A percentile compares a stretch with the other conserved stretches of the same genome.
Evolutionary conservation across 2,329 filamentous ascomycete genomes (phyloP).

Genomic region (Fusarium luffae): DNA sequence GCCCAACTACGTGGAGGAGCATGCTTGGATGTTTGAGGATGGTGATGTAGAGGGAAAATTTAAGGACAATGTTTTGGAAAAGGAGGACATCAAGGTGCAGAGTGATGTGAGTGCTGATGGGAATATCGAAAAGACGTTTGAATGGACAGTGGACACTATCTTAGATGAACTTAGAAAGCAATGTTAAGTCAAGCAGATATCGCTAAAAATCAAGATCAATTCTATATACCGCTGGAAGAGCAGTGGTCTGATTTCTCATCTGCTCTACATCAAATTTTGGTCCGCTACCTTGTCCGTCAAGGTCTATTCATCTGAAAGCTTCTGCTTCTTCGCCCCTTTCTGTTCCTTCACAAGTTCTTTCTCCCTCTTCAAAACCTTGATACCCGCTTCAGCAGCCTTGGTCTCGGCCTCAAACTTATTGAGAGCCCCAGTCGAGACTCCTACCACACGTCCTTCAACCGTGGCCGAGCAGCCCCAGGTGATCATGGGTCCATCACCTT

Average conservation of each 20-base stretch:
- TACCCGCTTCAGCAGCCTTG: conserved; percentile 65
- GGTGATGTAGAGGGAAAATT: conserved; percentile 73
- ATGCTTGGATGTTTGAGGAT: conserved; percentile 80
- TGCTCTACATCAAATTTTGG: neutral
- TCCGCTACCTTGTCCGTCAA: neutral
- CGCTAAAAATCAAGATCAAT: neutral
- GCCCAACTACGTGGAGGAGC: conserved; percentile 89
- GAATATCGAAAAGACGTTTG: conserved; percentile 70
- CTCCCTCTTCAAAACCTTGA: conserved; percentile 50
- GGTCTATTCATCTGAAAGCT: neutral
- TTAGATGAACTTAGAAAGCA: conserved; percentile 59
- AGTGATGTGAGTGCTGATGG: conserved; percentile 59
- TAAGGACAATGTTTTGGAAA: conserved; percentile 57
- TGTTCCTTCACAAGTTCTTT: neutral
- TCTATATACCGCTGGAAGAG: neutral
- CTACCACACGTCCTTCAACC: conserved; percentile 60
- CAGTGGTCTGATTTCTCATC: neutral
- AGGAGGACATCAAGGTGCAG: conserved; percentile 62
- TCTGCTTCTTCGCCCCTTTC: neutral
- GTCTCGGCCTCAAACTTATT: conserved; percentile 64
- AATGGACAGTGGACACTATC: conserved; percentile 75
- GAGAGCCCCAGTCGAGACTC: conserved; percentile 58
- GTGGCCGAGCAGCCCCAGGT: conserved; percentile 59
- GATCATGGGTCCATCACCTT: conserved; percentile 30
- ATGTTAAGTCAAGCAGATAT: conserved; percentile 6